These are phyloP conservation scores for Rhodotorula sp. DNA, from an alignment of 1,284 basidiomycete genomes.

Conservation along the genomic window DNA sequence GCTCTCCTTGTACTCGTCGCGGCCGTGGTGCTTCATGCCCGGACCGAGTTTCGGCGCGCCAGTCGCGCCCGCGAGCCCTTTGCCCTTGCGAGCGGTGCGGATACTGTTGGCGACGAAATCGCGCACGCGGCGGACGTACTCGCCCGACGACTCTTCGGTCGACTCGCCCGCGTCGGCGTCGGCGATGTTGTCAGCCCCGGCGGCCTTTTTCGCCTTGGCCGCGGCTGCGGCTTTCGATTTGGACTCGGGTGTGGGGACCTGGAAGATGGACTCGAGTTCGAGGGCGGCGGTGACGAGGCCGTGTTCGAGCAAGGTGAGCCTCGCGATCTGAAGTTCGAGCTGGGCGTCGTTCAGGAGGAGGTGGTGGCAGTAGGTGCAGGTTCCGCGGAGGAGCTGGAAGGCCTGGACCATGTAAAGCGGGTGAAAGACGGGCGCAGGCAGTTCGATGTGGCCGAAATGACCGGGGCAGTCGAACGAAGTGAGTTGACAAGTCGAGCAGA, in stretches of 20 bases:
- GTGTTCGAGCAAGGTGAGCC: constrained; percentile 83
- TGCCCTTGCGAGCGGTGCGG: constrained; percentile 53
- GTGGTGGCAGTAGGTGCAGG: constrained; percentile 94
- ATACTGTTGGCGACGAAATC: constrained; percentile 70
- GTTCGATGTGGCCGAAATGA: constrained; percentile 98
- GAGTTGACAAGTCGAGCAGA: constrained; percentile 93
- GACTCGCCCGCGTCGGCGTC: constrained; percentile 49
- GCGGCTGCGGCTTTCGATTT: constrained; percentile 31
- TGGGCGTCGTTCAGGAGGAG: constrained; percentile 79
- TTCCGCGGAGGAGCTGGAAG: constrained; percentile 81
- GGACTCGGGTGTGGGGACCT: constrained; percentile 24
- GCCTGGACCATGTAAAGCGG: constrained; percentile 94
- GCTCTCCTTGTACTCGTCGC: constrained; percentile 81
- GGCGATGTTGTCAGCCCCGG: constrained; percentile 50
- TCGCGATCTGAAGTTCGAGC: constrained; percentile 79
- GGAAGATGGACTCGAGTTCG: constrained; percentile 64
- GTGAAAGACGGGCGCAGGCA: constrained; percentile 93
- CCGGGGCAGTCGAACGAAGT: constrained; percentile 94
- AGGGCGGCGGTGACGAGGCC: constrained; percentile 82
- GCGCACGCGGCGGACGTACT: constrained; percentile 69
- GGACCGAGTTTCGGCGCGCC: not conserved
- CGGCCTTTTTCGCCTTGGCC: constrained; percentile 42
- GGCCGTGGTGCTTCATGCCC: constrained; percentile 54
- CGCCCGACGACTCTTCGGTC: constrained; percentile 57
- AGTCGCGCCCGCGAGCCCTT: constrained; percentile 20